Conservation (phyloP, 2,329 filamentous ascomycete genomes). For the Juglanconis juglandina region DNA sequence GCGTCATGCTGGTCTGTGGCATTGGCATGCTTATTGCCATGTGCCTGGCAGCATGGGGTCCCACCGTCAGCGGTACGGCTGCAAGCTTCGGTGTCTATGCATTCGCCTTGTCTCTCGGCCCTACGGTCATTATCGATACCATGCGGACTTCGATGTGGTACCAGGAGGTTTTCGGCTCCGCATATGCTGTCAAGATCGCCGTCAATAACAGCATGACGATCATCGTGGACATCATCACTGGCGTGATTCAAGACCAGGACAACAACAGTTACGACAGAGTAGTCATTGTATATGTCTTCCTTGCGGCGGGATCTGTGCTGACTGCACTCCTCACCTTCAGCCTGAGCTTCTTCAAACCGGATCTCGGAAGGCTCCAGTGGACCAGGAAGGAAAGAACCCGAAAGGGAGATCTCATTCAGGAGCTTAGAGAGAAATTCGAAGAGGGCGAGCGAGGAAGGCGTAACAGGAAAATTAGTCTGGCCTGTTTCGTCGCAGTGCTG, state of each 20-base stretch:
- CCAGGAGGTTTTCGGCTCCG: slow-evolving; percentile 57
- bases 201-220: slow-evolving; percentile 64
- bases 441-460: slow-evolving; percentile 29
- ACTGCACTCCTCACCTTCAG: slow-evolving; percentile 40
- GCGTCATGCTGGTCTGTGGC: slow-evolving; percentile 42
- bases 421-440: slow-evolving; percentile 39
- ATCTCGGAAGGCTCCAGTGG: slow-evolving; percentile 54
- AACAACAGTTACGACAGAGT: slow-evolving; percentile 54
- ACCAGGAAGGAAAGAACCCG: slow-evolving; percentile 49
- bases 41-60: slow-evolving; percentile 50
- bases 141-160: slow-evolving; percentile 60
- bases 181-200: slow-evolving; percentile 57
- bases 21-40: slow-evolving; percentile 51
- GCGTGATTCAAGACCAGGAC: slow-evolving; percentile 56
- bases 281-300: slow-evolving; percentile 52
- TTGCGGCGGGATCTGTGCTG: slow-evolving; percentile 46
- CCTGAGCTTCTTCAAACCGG: slow-evolving; percentile 32
- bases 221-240: slow-evolving; percentile 54
- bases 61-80: slow-evolving; percentile 48
- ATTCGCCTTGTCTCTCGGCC: slow-evolving; percentile 51
- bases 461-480: slow-evolving; percentile 39
- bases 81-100: slow-evolving; percentile 60
- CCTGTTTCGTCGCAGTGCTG: slow-evolving; percentile 41
- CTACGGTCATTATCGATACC: slow-evolving; percentile 57
- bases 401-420: slow-evolving; percentile 41